A percentile compares a stretch with the other conserved stretches of the same genome.
Evolutionary conservation across 345 rosid species (phyloP).

Genomic region (Bruguiera gymnorhiza): DNA sequence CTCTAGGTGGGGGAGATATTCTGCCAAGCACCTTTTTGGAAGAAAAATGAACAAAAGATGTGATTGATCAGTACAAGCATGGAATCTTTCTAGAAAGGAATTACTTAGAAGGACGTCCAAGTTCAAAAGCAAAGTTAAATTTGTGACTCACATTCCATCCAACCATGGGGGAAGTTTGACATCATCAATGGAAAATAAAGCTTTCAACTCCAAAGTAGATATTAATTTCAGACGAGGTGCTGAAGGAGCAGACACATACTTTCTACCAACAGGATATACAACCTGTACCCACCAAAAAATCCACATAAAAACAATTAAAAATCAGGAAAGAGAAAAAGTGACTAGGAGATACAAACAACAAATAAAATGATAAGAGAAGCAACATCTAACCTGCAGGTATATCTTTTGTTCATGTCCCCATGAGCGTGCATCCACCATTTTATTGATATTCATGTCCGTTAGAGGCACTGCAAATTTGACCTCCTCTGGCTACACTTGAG

Average conservation of each 20-base stretch:
- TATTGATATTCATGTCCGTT: constrained; percentile 72
- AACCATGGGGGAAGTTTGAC: constrained; percentile 93
- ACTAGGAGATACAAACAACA: background rate
- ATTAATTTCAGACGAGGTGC: constrained; percentile 82
- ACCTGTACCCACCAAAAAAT: constrained; percentile 48
- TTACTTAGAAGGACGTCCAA: background rate
- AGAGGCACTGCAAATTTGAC: constrained; percentile 92
- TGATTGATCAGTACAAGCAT: constrained; percentile 18
- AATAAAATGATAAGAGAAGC: constrained; percentile 15
- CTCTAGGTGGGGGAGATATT: constrained; percentile 96
- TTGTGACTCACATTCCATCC: constrained; percentile 72
- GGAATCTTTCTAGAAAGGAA: background rate
- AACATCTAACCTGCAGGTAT: constrained; percentile 66
- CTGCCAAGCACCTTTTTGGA: constrained; percentile 88
- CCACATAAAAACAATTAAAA: background rate
- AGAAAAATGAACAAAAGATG: constrained; percentile 13
- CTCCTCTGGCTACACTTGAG: constrained; percentile 84
- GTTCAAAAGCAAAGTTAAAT: background rate
- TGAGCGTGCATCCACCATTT: constrained; percentile 75
- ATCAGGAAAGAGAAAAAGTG: background rate
- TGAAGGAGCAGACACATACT: constrained; percentile 62
- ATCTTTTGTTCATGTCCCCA: constrained; percentile 91
- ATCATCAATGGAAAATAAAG: constrained; percentile 69
- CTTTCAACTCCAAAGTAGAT: constrained; percentile 64
- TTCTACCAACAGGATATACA: constrained; percentile 71